Evolutionary conservation across 352 stramenopile genomes (phyloP).

Genomic region (Pythium utonaiense): DNA sequence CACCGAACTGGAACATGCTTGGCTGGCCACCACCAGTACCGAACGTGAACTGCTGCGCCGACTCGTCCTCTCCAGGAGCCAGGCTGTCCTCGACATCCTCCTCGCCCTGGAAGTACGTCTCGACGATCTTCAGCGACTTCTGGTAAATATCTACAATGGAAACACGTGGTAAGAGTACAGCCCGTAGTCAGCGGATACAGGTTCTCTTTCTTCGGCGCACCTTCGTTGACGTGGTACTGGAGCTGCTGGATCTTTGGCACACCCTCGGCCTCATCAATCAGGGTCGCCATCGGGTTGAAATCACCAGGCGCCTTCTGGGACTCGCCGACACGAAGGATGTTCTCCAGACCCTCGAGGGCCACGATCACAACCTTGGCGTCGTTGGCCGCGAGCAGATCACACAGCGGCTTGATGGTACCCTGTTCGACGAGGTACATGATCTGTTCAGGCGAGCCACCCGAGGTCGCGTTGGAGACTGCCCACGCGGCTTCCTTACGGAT

Average conservation of each 20-base stretch:
- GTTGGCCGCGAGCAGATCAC: conserved; percentile 93
- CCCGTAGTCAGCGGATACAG: too few relatives aligned
- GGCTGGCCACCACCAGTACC: conserved; percentile 55
- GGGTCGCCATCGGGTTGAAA: conserved; percentile 93
- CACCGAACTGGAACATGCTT: conserved; percentile 82
- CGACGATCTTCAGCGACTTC: conserved; percentile 96
- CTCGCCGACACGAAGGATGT: conserved; percentile 95
- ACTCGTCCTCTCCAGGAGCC: conserved; percentile 62
- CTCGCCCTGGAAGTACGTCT: conserved; percentile 97
- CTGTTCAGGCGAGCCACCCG: conserved; percentile 90
- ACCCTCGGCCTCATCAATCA: conserved; percentile 96
- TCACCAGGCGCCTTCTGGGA: conserved; percentile 53
- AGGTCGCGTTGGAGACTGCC: conserved; percentile 99
- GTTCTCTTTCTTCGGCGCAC: conserved; percentile 33
- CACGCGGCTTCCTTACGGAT: conserved; percentile 98
- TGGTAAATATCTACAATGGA: conserved; percentile 72
- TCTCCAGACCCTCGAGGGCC: conserved; percentile 98
- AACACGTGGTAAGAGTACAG: too few relatives aligned
- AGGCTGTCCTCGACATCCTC: conserved; percentile 93
- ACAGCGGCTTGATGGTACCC: conserved; percentile 95
- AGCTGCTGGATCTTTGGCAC: conserved; percentile 98
- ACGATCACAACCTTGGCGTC: conserved; percentile 99
- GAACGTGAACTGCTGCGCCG: conserved; percentile 80
- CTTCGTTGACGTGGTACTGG: conserved; percentile 97
- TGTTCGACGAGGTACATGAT: conserved; percentile 97